Conservation (phyloP, 2,329 filamentous ascomycete species). For the Botrytis squamosa region DNA sequence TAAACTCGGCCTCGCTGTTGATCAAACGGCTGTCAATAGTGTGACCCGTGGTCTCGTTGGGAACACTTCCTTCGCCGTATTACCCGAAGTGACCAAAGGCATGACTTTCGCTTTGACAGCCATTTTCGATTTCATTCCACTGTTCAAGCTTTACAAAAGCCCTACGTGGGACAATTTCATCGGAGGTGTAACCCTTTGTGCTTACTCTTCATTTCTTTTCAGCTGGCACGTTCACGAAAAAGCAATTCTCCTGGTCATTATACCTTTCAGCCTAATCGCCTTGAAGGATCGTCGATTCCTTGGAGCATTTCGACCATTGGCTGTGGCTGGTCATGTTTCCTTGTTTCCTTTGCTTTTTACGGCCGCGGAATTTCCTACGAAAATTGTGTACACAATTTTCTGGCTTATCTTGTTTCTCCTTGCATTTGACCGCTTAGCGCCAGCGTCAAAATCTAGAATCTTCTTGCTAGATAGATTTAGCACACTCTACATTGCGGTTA, state of each 20-base stretch:
- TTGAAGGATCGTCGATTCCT: slow-evolving; percentile 87
- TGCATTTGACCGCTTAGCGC: slow-evolving; percentile 82
- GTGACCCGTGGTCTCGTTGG: slow-evolving; percentile 92
- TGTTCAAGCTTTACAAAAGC: slow-evolving; percentile 76
- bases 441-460: slow-evolving; percentile 76
- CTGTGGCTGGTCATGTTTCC: slow-evolving; percentile 91
- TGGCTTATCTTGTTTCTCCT: slow-evolving; percentile 88
- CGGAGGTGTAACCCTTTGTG: slow-evolving; percentile 85
- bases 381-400: slow-evolving; percentile 86
- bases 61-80: slow-evolving; percentile 88
- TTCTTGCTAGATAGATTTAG: slow-evolving; percentile 92
- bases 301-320: slow-evolving; percentile 85
- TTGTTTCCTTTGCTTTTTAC: slow-evolving; percentile 94
- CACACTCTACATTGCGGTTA: slow-evolving; percentile 82
- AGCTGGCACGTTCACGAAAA: slow-evolving; percentile 99
- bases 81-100: slow-evolving; percentile 80
- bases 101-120: slow-evolving; percentile 82
- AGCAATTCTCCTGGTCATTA: slow-evolving; percentile 88
- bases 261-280: slow-evolving; percentile 91
- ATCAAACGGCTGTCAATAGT: slow-evolving; percentile 74
- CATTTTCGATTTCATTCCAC: slow-evolving; percentile 73
- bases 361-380: slow-evolving; percentile 87
- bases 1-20: slow-evolving; percentile 70
- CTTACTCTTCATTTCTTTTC: slow-evolving; percentile 94
- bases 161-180: slow-evolving; percentile 90